Percentiles rank a stretch among this genome's conserved stretches.
Evolutionary conservation across 2,329 filamentous ascomycete genomes (phyloP).

Genomic region (Talaromyces sp.): DNA sequence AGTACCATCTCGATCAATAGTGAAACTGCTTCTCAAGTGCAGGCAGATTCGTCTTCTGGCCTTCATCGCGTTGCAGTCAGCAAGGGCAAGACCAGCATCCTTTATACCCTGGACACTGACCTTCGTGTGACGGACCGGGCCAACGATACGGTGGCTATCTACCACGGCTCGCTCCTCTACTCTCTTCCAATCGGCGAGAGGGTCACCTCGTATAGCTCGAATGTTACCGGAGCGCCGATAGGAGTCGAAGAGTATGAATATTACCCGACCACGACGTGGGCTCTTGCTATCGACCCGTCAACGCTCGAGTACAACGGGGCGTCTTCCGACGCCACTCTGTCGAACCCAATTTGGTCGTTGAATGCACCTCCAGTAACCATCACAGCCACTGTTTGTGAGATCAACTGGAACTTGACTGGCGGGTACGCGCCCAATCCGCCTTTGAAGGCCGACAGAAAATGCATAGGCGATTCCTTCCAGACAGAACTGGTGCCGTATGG

Average conservation of each 20-base stretch:
- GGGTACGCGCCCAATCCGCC: constrained; percentile 34
- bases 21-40: constrained; percentile 14
- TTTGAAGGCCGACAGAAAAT: constrained; percentile 26
- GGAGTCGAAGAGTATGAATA: constrained; percentile 33
- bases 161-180: constrained; percentile 43
- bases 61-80: constrained; percentile 34
- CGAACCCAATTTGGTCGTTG: constrained; percentile 26
- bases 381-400: constrained; percentile 35
- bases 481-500: constrained; percentile 44
- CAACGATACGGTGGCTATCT: constrained; percentile 41
- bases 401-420: constrained; percentile 32
- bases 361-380: constrained; percentile 33
- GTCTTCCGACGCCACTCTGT: constrained; percentile 12
- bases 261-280: constrained; percentile 25
- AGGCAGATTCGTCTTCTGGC: constrained; percentile 32
- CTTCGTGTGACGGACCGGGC: constrained; percentile 33
- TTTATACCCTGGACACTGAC: constrained; percentile 28
- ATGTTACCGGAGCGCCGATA: constrained; percentile 24
- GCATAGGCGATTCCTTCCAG: constrained; percentile 30
- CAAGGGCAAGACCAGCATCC: constrained; percentile 29
- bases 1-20: constrained; percentile 20
- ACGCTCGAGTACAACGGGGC: constrained; percentile 29
- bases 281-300: constrained; percentile 28
- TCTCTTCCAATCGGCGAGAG: constrained; percentile 34
- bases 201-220: constrained; percentile 20